phyloP scores from a whole-genome alignment of 768 basidiomycete species.

The Tubosaeta sp. region DNA sequence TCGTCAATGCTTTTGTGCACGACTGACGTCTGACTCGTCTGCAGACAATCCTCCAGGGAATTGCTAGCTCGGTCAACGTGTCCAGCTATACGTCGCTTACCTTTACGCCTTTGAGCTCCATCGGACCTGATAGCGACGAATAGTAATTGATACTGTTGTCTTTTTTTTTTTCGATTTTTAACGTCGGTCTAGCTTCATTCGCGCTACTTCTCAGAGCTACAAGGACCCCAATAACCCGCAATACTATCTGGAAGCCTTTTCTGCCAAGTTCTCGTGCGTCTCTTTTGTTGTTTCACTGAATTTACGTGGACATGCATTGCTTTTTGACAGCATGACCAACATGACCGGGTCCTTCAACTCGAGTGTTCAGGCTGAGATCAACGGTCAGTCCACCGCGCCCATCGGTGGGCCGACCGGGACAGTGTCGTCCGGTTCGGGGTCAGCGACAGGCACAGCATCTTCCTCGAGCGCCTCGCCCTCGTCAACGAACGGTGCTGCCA shows the following conservation, averaged over 20 bases:
- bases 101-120: constrained; percentile 48
- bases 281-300: background rate
- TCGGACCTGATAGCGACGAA: constrained; percentile 50
- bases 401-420: constrained; percentile 37
- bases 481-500: constrained; percentile 19
- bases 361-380: constrained; percentile 52
- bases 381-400: constrained; percentile 56
- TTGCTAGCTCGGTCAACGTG: constrained; percentile 50
- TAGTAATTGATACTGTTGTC: constrained; percentile 40
- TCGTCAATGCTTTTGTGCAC: background rate
- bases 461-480: background rate
- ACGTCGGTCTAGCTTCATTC: constrained; percentile 54
- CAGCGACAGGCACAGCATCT: background rate
- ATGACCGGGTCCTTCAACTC: constrained; percentile 73
- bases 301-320: background rate
- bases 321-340: constrained; percentile 44
- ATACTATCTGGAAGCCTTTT: constrained; percentile 68
- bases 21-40: background rate
- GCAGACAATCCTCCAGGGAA: constrained; percentile 54
- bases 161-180: background rate
- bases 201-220: constrained; percentile 55
- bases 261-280: constrained; percentile 69
- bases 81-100: constrained; percentile 39
- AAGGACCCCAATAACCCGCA: constrained; percentile 50
- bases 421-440: constrained; percentile 1